A percentile compares a stretch with the other conserved stretches of the same genome.
Conservation (phyloP, 495 filamentous ascomycete species). For the Hypoxylon intermedium region DNA sequence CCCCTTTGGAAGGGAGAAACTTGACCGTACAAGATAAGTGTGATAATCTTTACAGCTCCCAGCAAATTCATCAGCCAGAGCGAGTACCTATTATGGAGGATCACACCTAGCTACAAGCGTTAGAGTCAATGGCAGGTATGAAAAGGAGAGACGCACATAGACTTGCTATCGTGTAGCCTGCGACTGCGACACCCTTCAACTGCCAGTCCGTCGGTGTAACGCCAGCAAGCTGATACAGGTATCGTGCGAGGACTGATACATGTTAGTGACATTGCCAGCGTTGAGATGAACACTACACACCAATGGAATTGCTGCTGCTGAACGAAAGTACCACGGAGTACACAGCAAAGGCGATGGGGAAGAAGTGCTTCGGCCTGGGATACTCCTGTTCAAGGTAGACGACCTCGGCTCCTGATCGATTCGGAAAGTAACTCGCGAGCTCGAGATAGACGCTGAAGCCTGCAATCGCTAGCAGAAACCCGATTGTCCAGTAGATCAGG, state of each 20-base stretch:
- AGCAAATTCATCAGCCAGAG: conserved; percentile 62
- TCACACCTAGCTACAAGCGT: conserved; percentile 47
- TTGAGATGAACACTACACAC: conserved; percentile 29
- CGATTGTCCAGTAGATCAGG: conserved; percentile 68
- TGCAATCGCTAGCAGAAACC: conserved; percentile 58
- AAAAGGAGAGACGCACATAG: conserved; percentile 45
- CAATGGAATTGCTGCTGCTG: conserved; percentile 68
- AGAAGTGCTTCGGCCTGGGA: conserved; percentile 66
- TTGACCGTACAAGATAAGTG: conserved; percentile 54
- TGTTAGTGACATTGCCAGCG: not conserved
- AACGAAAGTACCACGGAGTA: conserved; percentile 67
- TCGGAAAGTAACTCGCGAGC: conserved; percentile 67
- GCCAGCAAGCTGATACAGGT: conserved; percentile 60
- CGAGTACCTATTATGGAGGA: conserved; percentile 63
- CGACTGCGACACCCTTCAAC: conserved; percentile 68
- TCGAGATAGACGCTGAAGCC: conserved; percentile 66
- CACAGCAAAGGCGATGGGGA: conserved; percentile 67
- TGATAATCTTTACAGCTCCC: conserved; percentile 63
- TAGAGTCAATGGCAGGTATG: not conserved
- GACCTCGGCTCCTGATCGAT: conserved; percentile 68
- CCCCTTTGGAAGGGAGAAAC: too few species aligned
- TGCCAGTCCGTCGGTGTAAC: conserved; percentile 61
- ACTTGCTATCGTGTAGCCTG: conserved; percentile 62
- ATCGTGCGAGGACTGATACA: conserved; percentile 57
- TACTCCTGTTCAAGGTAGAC: conserved; percentile 72